Conservation (phyloP, 768 basidiomycete genomes). For the Boletus tomentosulus region DNA sequence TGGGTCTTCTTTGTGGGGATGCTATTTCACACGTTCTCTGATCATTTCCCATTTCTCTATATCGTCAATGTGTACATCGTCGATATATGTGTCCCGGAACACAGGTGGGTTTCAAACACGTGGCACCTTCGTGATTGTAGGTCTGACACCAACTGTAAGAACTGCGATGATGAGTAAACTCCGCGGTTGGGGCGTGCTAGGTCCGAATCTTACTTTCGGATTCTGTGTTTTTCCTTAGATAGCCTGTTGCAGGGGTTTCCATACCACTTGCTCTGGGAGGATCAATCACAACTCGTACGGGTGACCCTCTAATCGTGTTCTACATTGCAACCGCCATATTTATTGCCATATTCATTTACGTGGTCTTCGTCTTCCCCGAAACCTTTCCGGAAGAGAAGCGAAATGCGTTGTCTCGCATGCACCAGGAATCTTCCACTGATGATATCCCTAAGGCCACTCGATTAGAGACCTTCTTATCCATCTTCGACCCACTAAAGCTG, state of each 20-base stretch:
- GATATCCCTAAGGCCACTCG: background rate
- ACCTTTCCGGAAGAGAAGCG: slow-evolving; percentile 27
- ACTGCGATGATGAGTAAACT: slow-evolving; percentile 25
- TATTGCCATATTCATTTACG: slow-evolving; percentile 17
- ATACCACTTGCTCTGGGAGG: slow-evolving; percentile 30
- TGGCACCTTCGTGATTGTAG: background rate
- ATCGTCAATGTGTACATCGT: slow-evolving; percentile 27
- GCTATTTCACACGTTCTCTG: slow-evolving; percentile 12
- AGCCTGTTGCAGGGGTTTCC: slow-evolving; percentile 15
- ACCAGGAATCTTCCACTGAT: background rate
- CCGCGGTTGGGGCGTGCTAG: slow-evolving; percentile 27
- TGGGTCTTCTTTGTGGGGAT: slow-evolving; percentile 20
- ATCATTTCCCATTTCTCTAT: slow-evolving; percentile 9
- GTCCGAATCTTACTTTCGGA: slow-evolving; percentile 6
- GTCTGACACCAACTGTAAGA: slow-evolving; percentile 16
- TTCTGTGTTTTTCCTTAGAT: background rate
- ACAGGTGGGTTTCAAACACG: slow-evolving; percentile 12
- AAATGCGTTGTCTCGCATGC: slow-evolving; percentile 10
- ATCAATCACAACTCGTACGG: slow-evolving; percentile 20
- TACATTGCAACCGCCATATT: slow-evolving; percentile 15
- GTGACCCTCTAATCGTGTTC: slow-evolving; percentile 22
- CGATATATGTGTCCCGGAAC: slow-evolving; percentile 22
- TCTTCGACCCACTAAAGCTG: slow-evolving; percentile 24
- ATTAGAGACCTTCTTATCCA: background rate
- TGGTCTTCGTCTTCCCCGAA: slow-evolving; percentile 26